Evolutionary conservation across 1,284 basidiomycete species (phyloP), one percentile per base, ranked within the genome.

Genomic region (Boletus albobrunnescens): DNA sequence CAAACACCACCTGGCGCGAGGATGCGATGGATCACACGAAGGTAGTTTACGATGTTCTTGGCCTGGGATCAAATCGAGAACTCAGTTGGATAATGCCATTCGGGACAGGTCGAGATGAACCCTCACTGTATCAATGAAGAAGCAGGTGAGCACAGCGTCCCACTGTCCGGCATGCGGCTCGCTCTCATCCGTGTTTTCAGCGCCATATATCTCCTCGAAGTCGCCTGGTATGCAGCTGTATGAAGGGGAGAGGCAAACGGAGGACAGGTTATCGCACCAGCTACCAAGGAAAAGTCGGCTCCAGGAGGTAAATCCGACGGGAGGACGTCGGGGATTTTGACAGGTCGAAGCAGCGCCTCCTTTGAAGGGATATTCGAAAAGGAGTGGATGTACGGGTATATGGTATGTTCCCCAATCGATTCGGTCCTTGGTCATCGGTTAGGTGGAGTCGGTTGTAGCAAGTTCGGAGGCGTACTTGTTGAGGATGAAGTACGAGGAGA

Each of bases 71-170:
- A 39, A 14, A 43, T 53, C 30, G 37, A 43, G 33, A 12, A 3
- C 22, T 49, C 16, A 44, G 36, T 27, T 36, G 28, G n/a, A 33
- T 26, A 10, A 16, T 20, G 10, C 11, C 12, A 26, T 22, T 28
- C 13, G 9, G 13, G 27, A 14, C 4, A 28, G 7, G 8, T 24
- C 3, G 6, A 17, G 13, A 20, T 4, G 11, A 7, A 9, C 4
- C 78, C 78, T 56, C 52, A 87, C 91, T 6, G 94, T 98, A 63
- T 99, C 95, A 54, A 99, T 88, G 71, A 99, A 99, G 77, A 97
- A 99, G 67, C 93, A 98, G 0, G 95, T 99, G 51, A 96, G 69
- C 11, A 99, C 78, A 0, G 87, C 89, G 56, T 94, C 82, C 91
- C 92, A 99, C 53, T 82, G 69, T 13, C 83, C 87, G 16, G 76